Conservation (phyloP, 495 filamentous ascomycete species). For the Acidiella bohemica region DNA sequence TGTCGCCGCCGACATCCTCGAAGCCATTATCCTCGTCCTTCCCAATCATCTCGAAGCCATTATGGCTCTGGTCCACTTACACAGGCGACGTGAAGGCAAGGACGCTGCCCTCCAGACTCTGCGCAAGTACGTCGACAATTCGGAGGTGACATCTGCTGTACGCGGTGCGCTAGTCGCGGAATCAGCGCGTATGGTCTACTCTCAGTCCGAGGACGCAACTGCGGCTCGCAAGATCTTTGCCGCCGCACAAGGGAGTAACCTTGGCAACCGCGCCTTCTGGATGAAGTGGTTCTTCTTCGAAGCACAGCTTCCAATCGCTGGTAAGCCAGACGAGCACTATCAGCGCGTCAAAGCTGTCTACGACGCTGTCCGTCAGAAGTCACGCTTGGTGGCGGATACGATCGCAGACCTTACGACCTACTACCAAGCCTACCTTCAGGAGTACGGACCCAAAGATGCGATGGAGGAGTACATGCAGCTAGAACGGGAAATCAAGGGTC, state of each 20-base stretch:
- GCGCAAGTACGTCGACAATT: constrained; percentile 62
- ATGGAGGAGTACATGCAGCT: constrained; percentile 76
- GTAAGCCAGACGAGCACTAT: constrained; percentile 51
- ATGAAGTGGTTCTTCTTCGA: constrained; percentile 80
- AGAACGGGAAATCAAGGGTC: constrained; percentile 75
- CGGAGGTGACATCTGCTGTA: constrained; percentile 57
- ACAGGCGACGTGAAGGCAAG: constrained; percentile 70
- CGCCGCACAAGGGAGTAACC: constrained; percentile 71
- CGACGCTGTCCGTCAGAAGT: constrained; percentile 62
- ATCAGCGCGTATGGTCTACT: constrained; percentile 84
- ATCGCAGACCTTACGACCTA: constrained; percentile 65
- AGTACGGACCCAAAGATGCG: constrained; percentile 66
- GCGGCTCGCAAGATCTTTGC: constrained; percentile 79
- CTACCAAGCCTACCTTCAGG: constrained; percentile 76
- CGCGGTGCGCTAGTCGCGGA: constrained; percentile 80
- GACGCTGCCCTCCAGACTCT: constrained; percentile 80
- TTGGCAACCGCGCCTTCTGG: constrained; percentile 87
- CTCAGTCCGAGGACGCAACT: constrained; percentile 69
- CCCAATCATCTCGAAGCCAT: constrained; percentile 81
- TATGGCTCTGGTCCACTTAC: constrained; percentile 73
- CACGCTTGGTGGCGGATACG: constrained; percentile 48
- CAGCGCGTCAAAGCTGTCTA: constrained; percentile 69
- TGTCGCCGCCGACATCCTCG: constrained; percentile 69
- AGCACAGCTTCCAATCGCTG: constrained; percentile 66
- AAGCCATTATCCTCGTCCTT: constrained; percentile 54